A percentile compares a stretch with the other conserved stretches of the same genome.
phyloP scores from a whole-genome alignment of 1,284 basidiomycete genomes.

The Schizopora paradoxa region DNA sequence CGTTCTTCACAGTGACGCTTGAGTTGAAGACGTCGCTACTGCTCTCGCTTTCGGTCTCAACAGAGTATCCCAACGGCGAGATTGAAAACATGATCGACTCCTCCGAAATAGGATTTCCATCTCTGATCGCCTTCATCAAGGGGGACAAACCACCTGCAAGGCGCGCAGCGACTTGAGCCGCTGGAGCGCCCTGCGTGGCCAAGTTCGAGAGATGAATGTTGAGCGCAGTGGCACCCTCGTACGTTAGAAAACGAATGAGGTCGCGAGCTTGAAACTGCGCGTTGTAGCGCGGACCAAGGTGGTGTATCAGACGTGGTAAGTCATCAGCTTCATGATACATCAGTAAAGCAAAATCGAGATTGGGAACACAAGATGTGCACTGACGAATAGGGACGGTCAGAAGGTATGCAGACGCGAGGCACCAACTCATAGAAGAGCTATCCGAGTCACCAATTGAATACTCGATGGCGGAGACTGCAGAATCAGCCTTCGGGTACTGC shows the following conservation, averaged over 20 bases:
- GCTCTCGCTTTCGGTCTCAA: not conserved
- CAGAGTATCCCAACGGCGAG: conserved; percentile 31
- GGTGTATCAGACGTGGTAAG: conserved; percentile 63
- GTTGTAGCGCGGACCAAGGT: conserved; percentile 69
- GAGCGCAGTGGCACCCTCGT: conserved; percentile 70
- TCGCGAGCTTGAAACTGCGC: conserved; percentile 62
- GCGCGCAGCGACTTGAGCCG: conserved; percentile 19
- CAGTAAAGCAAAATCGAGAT: not conserved
- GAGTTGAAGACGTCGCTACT: not conserved
- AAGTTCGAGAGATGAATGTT: conserved; percentile 55
- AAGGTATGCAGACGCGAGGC: conserved; percentile 60
- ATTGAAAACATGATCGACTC: conserved; percentile 48
- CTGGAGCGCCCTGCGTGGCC: conserved; percentile 19
- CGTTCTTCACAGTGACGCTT: too few relatives aligned
- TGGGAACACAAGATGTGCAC: conserved; percentile 14
- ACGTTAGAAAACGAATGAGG: conserved; percentile 68
- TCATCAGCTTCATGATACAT: conserved; percentile 45
- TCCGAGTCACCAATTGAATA: conserved; percentile 50
- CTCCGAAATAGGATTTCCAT: conserved; percentile 45
- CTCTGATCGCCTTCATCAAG: conserved; percentile 48
- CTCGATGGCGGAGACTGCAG: conserved; percentile 30
- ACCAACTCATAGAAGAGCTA: conserved; percentile 52
- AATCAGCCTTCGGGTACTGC: conserved; percentile 52
- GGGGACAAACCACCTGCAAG: conserved; percentile 30
- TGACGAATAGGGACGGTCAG: conserved; percentile 55